Evolutionary conservation across 1,284 basidiomycete genomes (phyloP).

Genomic region (Sporisorium sorghi): DNA sequence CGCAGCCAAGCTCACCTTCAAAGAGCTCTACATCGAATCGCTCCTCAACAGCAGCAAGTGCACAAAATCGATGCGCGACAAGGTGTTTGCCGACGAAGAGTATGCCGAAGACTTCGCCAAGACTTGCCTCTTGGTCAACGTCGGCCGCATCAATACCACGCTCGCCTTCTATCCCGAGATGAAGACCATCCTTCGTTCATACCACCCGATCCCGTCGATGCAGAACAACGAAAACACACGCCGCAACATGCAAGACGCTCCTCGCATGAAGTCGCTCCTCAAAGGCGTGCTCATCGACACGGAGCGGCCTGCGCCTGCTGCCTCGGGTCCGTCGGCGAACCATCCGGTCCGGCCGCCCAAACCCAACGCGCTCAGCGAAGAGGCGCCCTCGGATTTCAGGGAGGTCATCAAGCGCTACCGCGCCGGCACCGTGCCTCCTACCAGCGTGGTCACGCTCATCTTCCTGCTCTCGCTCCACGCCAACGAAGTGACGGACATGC

Average conservation of each 20-base stretch:
- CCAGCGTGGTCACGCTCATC: slow-evolving; percentile 65
- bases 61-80: slow-evolving; percentile 86
- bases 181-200: slow-evolving; percentile 82
- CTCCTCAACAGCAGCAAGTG: slow-evolving; percentile 83
- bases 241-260: slow-evolving; percentile 83
- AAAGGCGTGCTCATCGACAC: slow-evolving; percentile 81
- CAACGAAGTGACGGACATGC: slow-evolving; percentile 56
- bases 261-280: slow-evolving; percentile 80
- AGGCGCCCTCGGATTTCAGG: slow-evolving; percentile 59
- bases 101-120: slow-evolving; percentile 84
- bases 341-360: slow-evolving; percentile 43
- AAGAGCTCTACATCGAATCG: slow-evolving; percentile 84
- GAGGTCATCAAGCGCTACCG: slow-evolving; percentile 59
- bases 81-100: slow-evolving; percentile 80
- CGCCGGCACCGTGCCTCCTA: slow-evolving; percentile 49
- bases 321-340: slow-evolving; percentile 53
- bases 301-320: slow-evolving; percentile 72
- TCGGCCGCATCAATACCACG: slow-evolving; percentile 92
- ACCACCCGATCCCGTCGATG: slow-evolving; percentile 83
- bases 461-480: slow-evolving; percentile 62
- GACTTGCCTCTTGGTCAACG: slow-evolving; percentile 84
- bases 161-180: slow-evolving; percentile 83
- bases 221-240: slow-evolving; percentile 75
- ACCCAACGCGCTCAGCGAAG: slow-evolving; percentile 54
- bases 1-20: slow-evolving; percentile 74